Evolutionary conservation across 1,284 basidiomycete species (phyloP), one percentile per base, ranked within the genome.

Genomic region (Trichosporon sp.): DNA sequence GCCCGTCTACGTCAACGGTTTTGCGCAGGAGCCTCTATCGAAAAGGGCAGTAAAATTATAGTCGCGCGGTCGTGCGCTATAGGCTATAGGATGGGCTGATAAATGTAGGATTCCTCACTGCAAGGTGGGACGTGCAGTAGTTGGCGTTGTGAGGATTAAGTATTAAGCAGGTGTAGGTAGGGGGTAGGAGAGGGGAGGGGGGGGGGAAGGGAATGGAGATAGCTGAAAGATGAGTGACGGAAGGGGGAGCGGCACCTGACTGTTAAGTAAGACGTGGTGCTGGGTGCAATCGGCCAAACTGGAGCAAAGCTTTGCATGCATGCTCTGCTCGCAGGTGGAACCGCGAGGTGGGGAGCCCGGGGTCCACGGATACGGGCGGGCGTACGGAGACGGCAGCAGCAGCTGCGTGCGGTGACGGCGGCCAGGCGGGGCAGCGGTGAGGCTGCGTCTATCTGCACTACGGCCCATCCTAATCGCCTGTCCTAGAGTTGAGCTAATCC

Each of bases 1-100:
- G 25, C 32, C 42, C 64, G 64, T 64, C 64, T 65, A 65, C 64
- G 64, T 65, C 64, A 65, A 65, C 64, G 64, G 62, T 27, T 58
- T 58, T 58, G 53, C 53, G 53, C 53, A 64, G n/a, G 34, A 38
- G 35, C 62, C 62, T 64, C 62, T 64, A 64, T 64, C 62, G 62
- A 35, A 64, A n/a, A 64, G 62, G 42, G 42, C 35, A 64, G 62
- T 44, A 58, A 58, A 58, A 58, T 58, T 60, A 60, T 60, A 60
- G 56, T 60, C 56, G 56, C 56, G 56, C 56, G 18, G 56, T 32
- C 56, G 56, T 60, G 56, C 56, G 56, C 56, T 31, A 60, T 60
- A 60, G 47, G 56, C 56, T 60, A 60, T 60, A 31, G 56, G 56
- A 60, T 31, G 29, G 25, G 2, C 21, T 7, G 44, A n/a, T 27